These are phyloP conservation scores for Penicillium canariense DNA, from an alignment of 495 filamentous ascomycete species.

Conservation along the genomic window DNA sequence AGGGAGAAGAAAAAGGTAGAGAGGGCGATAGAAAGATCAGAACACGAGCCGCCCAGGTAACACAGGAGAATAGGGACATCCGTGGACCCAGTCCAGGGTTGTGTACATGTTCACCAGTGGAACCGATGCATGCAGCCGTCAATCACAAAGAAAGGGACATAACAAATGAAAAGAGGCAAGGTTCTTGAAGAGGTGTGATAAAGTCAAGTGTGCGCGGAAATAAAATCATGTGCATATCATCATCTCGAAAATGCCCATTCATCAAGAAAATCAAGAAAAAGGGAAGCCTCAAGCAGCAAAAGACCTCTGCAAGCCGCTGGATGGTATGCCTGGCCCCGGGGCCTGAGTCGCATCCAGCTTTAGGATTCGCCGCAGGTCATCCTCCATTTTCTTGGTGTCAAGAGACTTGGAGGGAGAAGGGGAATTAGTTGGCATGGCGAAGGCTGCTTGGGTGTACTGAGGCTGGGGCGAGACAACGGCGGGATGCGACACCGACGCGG, in stretches of 20 bases:
- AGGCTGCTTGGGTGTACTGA: slow-evolving; percentile 25
- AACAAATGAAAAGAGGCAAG: slow-evolving; percentile 2
- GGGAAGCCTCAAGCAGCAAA: slow-evolving; percentile 20
- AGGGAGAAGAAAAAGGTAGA: slow-evolving; percentile 7
- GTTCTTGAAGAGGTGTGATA: not conserved
- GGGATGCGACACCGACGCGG: slow-evolving; percentile 8
- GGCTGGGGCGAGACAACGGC: slow-evolving; percentile 24
- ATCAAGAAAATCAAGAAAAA: slow-evolving; percentile 8
- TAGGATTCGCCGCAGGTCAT: slow-evolving; percentile 53
- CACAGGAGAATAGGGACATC: slow-evolving; percentile 3
- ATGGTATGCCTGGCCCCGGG: slow-evolving; percentile 19
- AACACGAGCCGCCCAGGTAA: slow-evolving; percentile 18
- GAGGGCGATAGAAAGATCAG: slow-evolving; percentile 10
- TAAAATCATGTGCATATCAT: slow-evolving; percentile 5
- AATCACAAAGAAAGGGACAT: slow-evolving; percentile 4
- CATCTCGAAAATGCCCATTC: slow-evolving; percentile 3
- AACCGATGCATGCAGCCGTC: slow-evolving; percentile 16
- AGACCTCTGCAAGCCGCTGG: slow-evolving; percentile 38
- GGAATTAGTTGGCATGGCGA: slow-evolving; percentile 22
- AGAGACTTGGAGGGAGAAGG: slow-evolving; percentile 27
- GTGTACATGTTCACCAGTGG: slow-evolving; percentile 11
- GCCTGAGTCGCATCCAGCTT: slow-evolving; percentile 41
- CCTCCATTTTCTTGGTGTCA: slow-evolving; percentile 51
- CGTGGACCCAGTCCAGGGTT: slow-evolving; percentile 24
- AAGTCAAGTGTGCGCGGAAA: slow-evolving; percentile 1